phyloP scores from a whole-genome alignment of 495 filamentous ascomycete species.

The Hamigera avellanea region DNA sequence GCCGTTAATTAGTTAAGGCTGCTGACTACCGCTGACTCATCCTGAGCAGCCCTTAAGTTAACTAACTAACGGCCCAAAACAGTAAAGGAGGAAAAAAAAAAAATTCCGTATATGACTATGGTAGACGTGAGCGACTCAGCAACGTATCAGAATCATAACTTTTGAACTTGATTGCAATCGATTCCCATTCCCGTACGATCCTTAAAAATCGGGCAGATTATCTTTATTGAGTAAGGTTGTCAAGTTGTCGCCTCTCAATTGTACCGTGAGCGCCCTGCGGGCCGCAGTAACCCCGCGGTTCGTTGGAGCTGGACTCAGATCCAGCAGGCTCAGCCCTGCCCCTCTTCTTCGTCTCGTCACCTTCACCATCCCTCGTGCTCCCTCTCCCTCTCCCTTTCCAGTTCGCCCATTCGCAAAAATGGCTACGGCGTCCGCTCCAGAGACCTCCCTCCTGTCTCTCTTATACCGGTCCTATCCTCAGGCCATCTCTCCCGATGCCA shows the following conservation, averaged over 20 bases:
- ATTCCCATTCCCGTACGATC: too few relatives aligned
- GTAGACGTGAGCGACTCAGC: too few relatives aligned
- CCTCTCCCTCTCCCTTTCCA: slow-evolving; percentile 6
- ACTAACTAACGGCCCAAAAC: neutral
- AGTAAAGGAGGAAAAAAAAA: slow-evolving; percentile 6
- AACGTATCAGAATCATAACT: too few relatives aligned
- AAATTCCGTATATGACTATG: slow-evolving; percentile 3
- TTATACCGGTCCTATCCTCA: slow-evolving; percentile 43
- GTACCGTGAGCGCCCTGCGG: slow-evolving; percentile 19
- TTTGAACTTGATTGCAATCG: too few relatives aligned
- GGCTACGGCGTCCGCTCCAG: slow-evolving; percentile 39
- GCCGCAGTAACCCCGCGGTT: slow-evolving; percentile 26
- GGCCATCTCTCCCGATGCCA: slow-evolving; percentile 34
- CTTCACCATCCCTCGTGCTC: slow-evolving; percentile 5
- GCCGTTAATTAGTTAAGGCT: too few relatives aligned
- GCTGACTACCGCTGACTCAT: too few relatives aligned
- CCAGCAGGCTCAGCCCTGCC: slow-evolving; percentile 14
- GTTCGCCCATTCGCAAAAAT: slow-evolving; percentile 19
- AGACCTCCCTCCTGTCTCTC: slow-evolving; percentile 40
- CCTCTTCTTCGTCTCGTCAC: slow-evolving; percentile 18
- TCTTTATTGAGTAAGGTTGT: too few relatives aligned
- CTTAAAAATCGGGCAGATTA: too few relatives aligned
- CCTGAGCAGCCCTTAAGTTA: neutral
- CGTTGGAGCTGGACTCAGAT: slow-evolving; percentile 3
- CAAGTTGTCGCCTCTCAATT: slow-evolving; percentile 20